Evolutionary conservation across 192 early-diverging fungal genomes (phyloP).

Genomic region (Coemansia sp.): DNA sequence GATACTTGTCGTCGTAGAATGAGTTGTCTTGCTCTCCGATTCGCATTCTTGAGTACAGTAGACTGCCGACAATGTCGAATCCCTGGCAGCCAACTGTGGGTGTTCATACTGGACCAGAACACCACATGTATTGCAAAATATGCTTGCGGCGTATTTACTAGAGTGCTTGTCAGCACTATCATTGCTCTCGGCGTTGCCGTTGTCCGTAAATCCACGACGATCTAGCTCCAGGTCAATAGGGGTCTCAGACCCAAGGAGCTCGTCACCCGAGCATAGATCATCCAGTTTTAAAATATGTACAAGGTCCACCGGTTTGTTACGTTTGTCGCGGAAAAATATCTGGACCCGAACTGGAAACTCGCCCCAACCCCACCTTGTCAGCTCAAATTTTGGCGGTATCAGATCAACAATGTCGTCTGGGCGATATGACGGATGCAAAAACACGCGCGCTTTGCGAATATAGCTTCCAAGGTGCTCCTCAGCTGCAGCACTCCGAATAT

Average conservation of each 20-base stretch:
- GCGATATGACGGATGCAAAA: slow-evolving; percentile 85
- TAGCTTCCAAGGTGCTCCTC: slow-evolving; percentile 61
- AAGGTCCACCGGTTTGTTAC: slow-evolving; percentile 83
- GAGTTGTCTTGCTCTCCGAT: neutral
- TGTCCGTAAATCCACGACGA: slow-evolving; percentile 44
- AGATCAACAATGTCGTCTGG: slow-evolving; percentile 89
- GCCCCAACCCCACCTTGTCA: slow-evolving; percentile 92
- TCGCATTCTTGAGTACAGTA: slow-evolving; percentile 32
- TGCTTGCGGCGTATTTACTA: neutral
- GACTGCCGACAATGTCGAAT: neutral
- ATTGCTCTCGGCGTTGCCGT: neutral
- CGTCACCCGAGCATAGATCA: slow-evolving; percentile 63
- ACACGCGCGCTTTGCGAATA: slow-evolving; percentile 77
- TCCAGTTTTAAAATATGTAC: slow-evolving; percentile 83
- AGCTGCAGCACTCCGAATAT: slow-evolving; percentile 62
- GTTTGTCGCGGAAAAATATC: slow-evolving; percentile 75
- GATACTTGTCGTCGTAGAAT: slow-evolving; percentile 11
- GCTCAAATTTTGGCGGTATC: slow-evolving; percentile 69
- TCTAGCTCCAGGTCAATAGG: slow-evolving; percentile 83
- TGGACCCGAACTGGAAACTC: slow-evolving; percentile 87
- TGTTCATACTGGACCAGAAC: neutral
- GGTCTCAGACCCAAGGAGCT: slow-evolving; percentile 70
- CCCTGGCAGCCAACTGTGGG: neutral
- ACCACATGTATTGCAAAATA: slow-evolving; percentile 21
- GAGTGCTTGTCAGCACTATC: neutral